Evolutionary conservation across 805 yeast species (phyloP).

Genomic region (Wickerhamiella sergipiensis): DNA sequence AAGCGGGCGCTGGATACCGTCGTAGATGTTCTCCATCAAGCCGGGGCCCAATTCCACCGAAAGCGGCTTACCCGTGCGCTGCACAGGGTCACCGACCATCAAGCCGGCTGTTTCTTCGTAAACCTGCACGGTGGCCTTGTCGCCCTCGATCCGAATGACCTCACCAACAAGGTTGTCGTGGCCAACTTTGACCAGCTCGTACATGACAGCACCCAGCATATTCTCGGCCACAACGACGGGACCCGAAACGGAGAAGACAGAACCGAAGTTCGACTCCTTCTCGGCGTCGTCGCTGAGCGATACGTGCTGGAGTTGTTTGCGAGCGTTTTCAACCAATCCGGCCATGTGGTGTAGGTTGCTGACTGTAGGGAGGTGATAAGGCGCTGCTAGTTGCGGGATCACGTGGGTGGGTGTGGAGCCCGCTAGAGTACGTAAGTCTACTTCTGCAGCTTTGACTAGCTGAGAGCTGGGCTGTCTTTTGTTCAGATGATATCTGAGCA

Average conservation of each 20-base stretch:
- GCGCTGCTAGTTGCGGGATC: neutral
- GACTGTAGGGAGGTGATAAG: neutral
- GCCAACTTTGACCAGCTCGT: constrained; percentile 95
- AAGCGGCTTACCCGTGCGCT: constrained; percentile 97
- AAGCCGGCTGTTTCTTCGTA: constrained; percentile 99
- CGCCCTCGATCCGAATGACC: constrained; percentile 91
- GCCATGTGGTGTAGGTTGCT: constrained; percentile 1
- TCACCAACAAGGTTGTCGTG: constrained; percentile 96
- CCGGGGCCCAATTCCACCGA: constrained; percentile 99
- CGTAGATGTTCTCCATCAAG: constrained; percentile 96
- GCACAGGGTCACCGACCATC: constrained; percentile 97
- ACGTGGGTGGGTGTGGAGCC: too few species aligned
- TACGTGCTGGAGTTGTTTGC: constrained; percentile 79
- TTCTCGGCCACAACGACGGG: constrained; percentile 96
- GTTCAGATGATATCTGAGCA: too few species aligned
- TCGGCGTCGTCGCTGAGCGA: constrained; percentile 54
- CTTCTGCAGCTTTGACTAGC: too few species aligned
- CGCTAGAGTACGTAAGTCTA: too few species aligned
- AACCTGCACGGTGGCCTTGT: constrained; percentile 96
- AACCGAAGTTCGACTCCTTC: constrained; percentile 59
- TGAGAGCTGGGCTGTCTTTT: too few species aligned
- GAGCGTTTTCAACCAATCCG: constrained; percentile 65
- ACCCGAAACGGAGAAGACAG: constrained; percentile 88
- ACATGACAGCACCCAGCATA: constrained; percentile 99
- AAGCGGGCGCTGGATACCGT: constrained; percentile 98